These are phyloP conservation scores for Tylopilus subfusipes DNA, from an alignment of 768 basidiomycete species.

Conservation along the genomic window DNA sequence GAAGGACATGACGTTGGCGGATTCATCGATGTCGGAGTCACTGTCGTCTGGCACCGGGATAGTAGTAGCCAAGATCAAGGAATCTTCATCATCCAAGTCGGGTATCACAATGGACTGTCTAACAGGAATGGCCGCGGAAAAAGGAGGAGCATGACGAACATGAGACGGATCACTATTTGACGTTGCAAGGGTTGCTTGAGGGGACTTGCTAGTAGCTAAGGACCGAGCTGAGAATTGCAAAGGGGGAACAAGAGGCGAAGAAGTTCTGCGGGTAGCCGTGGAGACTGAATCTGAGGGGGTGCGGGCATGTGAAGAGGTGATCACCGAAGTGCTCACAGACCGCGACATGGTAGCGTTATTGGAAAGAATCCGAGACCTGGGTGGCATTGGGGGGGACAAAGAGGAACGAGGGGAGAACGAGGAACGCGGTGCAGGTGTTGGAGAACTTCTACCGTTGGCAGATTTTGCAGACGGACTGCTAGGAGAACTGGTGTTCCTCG, in stretches of 20 bases:
- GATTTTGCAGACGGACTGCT: constrained; percentile 42
- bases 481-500: constrained; percentile 40
- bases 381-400: constrained; percentile 43
- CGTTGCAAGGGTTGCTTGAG: constrained; percentile 37
- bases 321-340: constrained; percentile 38
- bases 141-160: constrained; percentile 11
- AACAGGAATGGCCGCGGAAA: constrained; percentile 32
- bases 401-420: constrained; percentile 47
- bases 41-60: constrained; percentile 76
- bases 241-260: constrained; percentile 43
- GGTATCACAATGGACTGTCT: constrained; percentile 45
- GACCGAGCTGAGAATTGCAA: constrained; percentile 32
- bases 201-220: constrained; percentile 38
- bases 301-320: constrained; percentile 38
- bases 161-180: constrained; percentile 28
- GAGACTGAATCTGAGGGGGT: constrained; percentile 41
- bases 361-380: constrained; percentile 41
- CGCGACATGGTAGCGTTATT: constrained; percentile 37
- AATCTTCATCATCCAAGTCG: constrained; percentile 48
- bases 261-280: constrained; percentile 36
- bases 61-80: constrained; percentile 63
- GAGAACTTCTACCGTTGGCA: constrained; percentile 37
- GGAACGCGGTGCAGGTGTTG: constrained; percentile 40
- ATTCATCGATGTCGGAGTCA: constrained; percentile 60
- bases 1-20: constrained; percentile 66